These are phyloP conservation scores for Gentiana macrophylla DNA, from an alignment of 257 asterid species.

Conservation along the genomic window DNA sequence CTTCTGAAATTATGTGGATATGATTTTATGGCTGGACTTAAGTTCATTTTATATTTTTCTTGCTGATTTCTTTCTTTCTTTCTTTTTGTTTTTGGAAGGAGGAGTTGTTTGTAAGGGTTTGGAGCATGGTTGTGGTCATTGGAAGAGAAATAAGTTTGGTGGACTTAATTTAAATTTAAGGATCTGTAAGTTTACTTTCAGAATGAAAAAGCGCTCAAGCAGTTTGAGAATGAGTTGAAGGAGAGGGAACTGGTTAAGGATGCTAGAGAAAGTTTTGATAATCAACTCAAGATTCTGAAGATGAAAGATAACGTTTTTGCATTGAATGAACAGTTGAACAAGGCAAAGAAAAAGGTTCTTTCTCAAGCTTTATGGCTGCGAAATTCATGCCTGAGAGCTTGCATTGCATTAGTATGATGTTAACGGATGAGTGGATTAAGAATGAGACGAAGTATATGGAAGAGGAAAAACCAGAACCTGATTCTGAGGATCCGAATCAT, in stretches of 20 bases:
- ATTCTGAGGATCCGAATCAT: constrained; percentile 33
- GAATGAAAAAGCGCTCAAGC: constrained; percentile 11
- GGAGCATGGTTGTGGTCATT: no score
- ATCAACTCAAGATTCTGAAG: constrained; percentile 41
- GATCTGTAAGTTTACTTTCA: no score
- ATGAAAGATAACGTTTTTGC: constrained; percentile 37
- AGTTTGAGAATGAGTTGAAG: constrained; percentile 43
- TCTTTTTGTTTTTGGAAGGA: no score
- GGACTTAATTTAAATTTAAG: no score
- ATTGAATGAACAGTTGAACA: constrained; percentile 33
- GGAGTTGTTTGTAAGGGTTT: no score
- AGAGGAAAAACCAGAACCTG: constrained; percentile 35
- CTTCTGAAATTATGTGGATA: no score
- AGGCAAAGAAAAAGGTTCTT: constrained; percentile 37
- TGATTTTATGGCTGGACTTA: no score
- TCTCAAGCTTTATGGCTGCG: constrained; percentile 48
- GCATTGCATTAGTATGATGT: constrained; percentile 40
- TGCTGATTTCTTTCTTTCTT: no score
- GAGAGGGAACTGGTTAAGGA: constrained; percentile 36
- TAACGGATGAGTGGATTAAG: constrained; percentile 35
- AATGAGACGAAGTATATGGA: constrained; percentile 28
- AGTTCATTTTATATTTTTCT: no score
- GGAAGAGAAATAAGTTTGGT: no score
- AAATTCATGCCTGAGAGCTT: constrained; percentile 44
- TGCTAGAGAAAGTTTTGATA: constrained; percentile 21